These are phyloP conservation scores for Clarireedia paspali DNA, from an alignment of 2,329 filamentous ascomycete species.

Conservation along the genomic window DNA sequence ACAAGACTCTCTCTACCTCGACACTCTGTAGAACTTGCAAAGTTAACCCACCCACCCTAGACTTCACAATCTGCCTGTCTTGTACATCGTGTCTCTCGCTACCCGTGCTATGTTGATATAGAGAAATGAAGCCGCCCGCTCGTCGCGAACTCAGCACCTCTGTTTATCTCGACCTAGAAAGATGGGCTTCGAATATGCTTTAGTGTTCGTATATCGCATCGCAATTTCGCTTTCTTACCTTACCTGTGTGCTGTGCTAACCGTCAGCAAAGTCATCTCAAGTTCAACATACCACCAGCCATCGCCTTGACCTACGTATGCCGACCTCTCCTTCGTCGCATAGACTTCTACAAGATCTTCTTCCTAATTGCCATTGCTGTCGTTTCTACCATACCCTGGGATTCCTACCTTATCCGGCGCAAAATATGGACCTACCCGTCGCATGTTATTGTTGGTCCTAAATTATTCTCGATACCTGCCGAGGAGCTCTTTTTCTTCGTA, in stretches of 20 bases:
- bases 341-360: constrained; percentile 55
- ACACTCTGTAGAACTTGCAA: too few relatives aligned
- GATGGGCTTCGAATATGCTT: constrained; percentile 55
- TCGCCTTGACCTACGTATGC: constrained; percentile 49
- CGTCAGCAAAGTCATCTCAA: constrained; percentile 42
- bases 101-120: too few relatives aligned
- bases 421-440: constrained; percentile 64
- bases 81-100: too few relatives aligned
- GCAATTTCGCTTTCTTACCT: not conserved
- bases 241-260: not conserved
- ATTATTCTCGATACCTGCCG: constrained; percentile 57
- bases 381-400: constrained; percentile 68
- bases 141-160: constrained; percentile 1
- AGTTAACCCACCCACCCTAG: too few relatives aligned
- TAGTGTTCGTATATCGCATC: constrained; percentile 42
- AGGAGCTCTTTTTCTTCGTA: constrained; percentile 72
- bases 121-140: not conserved
- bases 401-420: constrained; percentile 60
- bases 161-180: constrained; percentile 3
- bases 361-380: constrained; percentile 56
- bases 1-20: too few relatives aligned
- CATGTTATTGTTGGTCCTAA: constrained; percentile 56
- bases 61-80: too few relatives aligned
- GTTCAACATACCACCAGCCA: constrained; percentile 59
- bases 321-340: constrained; percentile 53